phyloP scores from a whole-genome alignment of 441 rosid species.

The Corymbia calophylla region DNA sequence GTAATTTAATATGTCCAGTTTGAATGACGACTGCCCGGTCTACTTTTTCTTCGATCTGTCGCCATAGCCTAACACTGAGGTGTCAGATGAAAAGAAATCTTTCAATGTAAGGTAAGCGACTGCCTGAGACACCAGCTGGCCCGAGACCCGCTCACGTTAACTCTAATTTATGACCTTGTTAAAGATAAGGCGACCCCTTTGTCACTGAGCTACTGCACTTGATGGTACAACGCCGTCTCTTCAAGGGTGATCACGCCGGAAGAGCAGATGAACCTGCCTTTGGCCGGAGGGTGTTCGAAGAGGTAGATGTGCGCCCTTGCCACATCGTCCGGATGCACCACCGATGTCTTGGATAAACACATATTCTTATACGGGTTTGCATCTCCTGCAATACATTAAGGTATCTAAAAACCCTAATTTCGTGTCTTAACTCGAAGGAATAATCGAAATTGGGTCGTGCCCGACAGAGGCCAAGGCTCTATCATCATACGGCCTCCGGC shows the following conservation, averaged over 20 bases:
- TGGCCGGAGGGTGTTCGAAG: constrained; percentile 18
- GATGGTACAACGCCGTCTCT: neutral
- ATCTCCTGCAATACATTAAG: neutral
- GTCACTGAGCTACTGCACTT: fast-evolving
- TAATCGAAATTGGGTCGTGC: neutral
- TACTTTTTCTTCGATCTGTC: neutral
- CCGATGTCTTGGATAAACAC: neutral
- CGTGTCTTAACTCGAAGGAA: neutral
- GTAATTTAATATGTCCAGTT: neutral
- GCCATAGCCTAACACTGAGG: neutral
- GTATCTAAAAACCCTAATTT: neutral
- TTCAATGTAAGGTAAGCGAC: neutral
- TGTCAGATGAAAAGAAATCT: neutral
- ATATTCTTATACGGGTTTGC: neutral
- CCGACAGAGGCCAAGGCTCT: neutral
- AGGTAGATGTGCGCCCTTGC: constrained; percentile 37
- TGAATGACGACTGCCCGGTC: neutral
- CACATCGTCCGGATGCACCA: constrained; percentile 35
- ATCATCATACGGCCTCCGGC: constrained; percentile 3
- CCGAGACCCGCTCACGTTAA: neutral
- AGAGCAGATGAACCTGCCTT: constrained; percentile 34
- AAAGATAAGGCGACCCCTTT: neutral
- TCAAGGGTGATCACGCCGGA: constrained; percentile 2
- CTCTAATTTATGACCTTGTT: neutral
- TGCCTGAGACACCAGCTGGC: neutral